These are phyloP conservation scores for Fusarium sp. DNA, from an alignment of 2,329 filamentous ascomycete genomes.

Conservation along the genomic window DNA sequence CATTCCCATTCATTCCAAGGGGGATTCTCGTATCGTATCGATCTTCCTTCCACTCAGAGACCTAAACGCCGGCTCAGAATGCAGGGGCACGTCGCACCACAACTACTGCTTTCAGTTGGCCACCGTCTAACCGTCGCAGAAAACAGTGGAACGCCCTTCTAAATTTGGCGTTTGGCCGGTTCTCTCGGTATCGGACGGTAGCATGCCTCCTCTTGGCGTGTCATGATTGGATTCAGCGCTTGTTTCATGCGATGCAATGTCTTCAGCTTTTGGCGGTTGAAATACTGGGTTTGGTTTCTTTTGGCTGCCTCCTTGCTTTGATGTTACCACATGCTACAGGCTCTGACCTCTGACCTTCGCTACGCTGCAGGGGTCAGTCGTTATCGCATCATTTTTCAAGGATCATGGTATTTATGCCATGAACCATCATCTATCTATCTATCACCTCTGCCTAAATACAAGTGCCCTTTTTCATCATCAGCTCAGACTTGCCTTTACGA, in stretches of 20 bases:
- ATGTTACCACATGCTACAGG: constrained; percentile 37
- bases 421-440: constrained; percentile 17
- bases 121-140: constrained; percentile 30
- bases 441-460: not conserved
- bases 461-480: constrained; percentile 34
- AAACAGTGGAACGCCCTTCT: constrained; percentile 26
- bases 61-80: constrained; percentile 10
- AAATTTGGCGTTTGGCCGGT: constrained; percentile 32
- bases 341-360: constrained; percentile 11
- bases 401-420: constrained; percentile 28
- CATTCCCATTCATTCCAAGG: constrained; percentile 1
- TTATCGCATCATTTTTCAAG: constrained; percentile 19
- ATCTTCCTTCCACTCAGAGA: not conserved
- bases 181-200: constrained; percentile 11
- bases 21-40: constrained; percentile 21
- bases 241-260: constrained; percentile 16
- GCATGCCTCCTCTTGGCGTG: constrained; percentile 17
- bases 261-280: constrained; percentile 1
- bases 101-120: constrained; percentile 39
- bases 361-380: constrained; percentile 7
- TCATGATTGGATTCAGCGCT: constrained; percentile 25
- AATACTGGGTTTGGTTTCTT: not conserved
- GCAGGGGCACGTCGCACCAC: constrained; percentile 48
- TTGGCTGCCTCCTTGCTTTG: constrained; percentile 19
- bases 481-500: constrained; percentile 77